Evolutionary conservation across 2,329 filamentous ascomycete genomes (phyloP).

Genomic region (Harringtonia aguacate): DNA sequence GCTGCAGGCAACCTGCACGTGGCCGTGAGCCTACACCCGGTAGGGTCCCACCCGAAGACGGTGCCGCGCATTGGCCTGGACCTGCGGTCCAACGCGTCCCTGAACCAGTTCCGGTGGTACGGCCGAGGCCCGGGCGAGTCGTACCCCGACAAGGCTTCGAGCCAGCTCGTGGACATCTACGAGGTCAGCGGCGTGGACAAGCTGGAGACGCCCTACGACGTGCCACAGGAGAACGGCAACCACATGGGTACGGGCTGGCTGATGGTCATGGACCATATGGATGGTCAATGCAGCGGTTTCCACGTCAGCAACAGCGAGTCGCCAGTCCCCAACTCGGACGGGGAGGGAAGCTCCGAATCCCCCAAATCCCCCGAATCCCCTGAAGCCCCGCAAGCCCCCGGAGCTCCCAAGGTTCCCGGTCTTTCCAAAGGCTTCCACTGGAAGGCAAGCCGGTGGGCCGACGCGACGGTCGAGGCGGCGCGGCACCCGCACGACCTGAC

Average conservation of each 20-base stretch:
- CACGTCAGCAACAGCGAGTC: not conserved
- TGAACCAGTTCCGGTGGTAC: conserved; percentile 45
- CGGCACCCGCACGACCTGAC: conserved; percentile 52
- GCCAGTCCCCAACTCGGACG: too few species aligned
- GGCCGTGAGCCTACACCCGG: conserved; percentile 29
- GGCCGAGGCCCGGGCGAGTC: conserved; percentile 54
- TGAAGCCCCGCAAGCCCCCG: too few species aligned
- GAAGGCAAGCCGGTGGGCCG: conserved; percentile 41
- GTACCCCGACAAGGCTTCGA: conserved; percentile 49
- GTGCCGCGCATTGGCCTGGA: conserved; percentile 53
- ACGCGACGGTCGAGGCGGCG: conserved; percentile 42
- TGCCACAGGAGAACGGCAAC: conserved; percentile 59
- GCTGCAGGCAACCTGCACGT: conserved; percentile 33
- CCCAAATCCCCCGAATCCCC: too few species aligned
- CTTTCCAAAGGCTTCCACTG: conserved; percentile 34
- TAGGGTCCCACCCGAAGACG: conserved; percentile 38
- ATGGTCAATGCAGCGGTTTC: not conserved
- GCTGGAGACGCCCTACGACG: conserved; percentile 50
- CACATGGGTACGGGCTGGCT: conserved; percentile 50
- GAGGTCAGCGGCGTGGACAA: conserved; percentile 28
- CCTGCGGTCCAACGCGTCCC: conserved; percentile 33
- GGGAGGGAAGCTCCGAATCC: too few species aligned
- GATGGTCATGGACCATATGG: not conserved
- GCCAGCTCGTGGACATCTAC: conserved; percentile 43
- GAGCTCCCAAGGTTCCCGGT: not conserved